These are phyloP conservation scores for Ophiostoma sp. DNA, from an alignment of 2,329 filamentous ascomycete species.

Conservation along the genomic window DNA sequence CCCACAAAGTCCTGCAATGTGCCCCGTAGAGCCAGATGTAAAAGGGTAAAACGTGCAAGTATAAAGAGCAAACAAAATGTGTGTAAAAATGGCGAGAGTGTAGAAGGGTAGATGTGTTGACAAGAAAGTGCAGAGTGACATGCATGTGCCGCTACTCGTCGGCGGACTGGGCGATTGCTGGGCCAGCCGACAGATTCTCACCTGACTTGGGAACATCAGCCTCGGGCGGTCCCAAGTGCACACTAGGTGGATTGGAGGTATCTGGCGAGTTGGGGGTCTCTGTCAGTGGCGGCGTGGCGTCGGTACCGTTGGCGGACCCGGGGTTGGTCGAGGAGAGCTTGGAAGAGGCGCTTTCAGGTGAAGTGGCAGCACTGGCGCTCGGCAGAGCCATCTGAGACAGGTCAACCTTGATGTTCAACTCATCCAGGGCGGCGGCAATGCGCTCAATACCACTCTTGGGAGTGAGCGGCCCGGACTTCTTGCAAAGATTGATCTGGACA, in stretches of 20 bases:
- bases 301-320: conserved; percentile 30
- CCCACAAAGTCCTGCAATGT: not conserved
- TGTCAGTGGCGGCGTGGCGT: conserved; percentile 61
- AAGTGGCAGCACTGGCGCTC: not conserved
- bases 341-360: not conserved
- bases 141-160: not conserved
- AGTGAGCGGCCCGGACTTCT: conserved; percentile 60
- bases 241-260: conserved; percentile 60
- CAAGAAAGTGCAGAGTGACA: not conserved
- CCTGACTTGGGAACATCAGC: not conserved
- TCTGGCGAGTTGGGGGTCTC: conserved; percentile 65
- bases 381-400: not conserved
- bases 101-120: not conserved
- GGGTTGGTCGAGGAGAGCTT: not conserved
- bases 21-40: not conserved
- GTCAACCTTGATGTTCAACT: conserved; percentile 33
- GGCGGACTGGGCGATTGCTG: not conserved
- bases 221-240: conserved; percentile 51
- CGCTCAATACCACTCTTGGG: conserved; percentile 62
- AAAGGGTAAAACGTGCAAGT: not conserved
- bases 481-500: conserved; percentile 56
- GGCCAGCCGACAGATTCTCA: not conserved
- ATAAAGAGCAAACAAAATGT: not conserved
- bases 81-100: not conserved
- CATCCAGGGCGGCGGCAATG: conserved; percentile 38